phyloP scores from a whole-genome alignment of 2,329 filamentous ascomycete genomes.

The Beauveria brongniartii region DNA sequence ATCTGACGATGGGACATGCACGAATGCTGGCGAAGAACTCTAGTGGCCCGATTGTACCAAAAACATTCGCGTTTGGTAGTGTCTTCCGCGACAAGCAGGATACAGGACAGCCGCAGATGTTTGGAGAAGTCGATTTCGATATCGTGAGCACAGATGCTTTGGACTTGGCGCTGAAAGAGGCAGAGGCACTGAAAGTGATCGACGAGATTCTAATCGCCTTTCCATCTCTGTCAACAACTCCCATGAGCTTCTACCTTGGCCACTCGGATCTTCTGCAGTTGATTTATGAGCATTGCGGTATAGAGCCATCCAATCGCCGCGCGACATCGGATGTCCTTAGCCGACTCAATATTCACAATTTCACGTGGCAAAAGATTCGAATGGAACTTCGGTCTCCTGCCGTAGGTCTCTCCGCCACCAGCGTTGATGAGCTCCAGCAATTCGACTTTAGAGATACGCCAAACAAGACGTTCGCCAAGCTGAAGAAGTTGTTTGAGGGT shows the following conservation, averaged over 20 bases:
- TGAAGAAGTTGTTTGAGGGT: slow-evolving; percentile 53
- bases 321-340: slow-evolving; percentile 76
- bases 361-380: slow-evolving; percentile 76
- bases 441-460: slow-evolving; percentile 77
- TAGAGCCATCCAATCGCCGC: slow-evolving; percentile 59
- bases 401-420: slow-evolving; percentile 79
- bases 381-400: slow-evolving; percentile 72
- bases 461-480: slow-evolving; percentile 47
- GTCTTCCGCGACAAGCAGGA: slow-evolving; percentile 75
- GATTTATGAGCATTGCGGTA: slow-evolving; percentile 84
- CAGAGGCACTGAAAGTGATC: slow-evolving; percentile 86
- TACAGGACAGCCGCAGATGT: slow-evolving; percentile 73
- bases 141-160: slow-evolving; percentile 77
- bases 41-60: slow-evolving; percentile 54
- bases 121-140: slow-evolving; percentile 92
- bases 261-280: slow-evolving; percentile 79
- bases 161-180: slow-evolving; percentile 83
- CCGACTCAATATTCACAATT: slow-evolving; percentile 74
- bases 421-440: slow-evolving; percentile 77
- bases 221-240: slow-evolving; percentile 59
- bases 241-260: slow-evolving; percentile 85
- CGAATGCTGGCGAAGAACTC: slow-evolving; percentile 68
- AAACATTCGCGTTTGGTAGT: slow-evolving; percentile 78
- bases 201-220: slow-evolving; percentile 83
- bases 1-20: slow-evolving; percentile 83